These are phyloP conservation scores for Cladosporium cucumerinum DNA, from an alignment of 2,329 filamentous ascomycete species.

Conservation along the genomic window DNA sequence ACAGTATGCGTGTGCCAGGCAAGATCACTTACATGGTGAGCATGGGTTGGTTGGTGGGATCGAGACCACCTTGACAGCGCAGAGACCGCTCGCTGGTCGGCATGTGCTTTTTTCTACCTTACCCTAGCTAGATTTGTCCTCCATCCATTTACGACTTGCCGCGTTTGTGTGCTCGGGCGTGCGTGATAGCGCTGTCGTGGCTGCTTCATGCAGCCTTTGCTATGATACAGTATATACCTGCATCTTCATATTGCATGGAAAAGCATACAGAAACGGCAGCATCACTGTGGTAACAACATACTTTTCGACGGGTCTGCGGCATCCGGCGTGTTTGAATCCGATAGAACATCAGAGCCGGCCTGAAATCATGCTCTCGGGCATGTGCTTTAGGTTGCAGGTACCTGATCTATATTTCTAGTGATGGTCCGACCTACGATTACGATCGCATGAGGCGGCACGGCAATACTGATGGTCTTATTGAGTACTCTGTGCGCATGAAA, in stretches of 20 bases:
- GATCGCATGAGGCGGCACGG: not conserved
- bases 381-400: not conserved
- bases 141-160: not conserved
- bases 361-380: not conserved
- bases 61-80: not conserved
- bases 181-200: not conserved
- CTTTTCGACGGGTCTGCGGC: not conserved
- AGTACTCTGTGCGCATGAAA: not conserved
- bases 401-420: not conserved
- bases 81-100: not conserved
- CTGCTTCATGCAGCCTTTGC: not conserved
- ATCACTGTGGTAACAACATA: not conserved
- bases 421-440: not conserved
- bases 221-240: not conserved
- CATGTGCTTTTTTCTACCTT: no score
- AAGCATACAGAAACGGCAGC: not conserved
- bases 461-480: not conserved
- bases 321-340: not conserved
- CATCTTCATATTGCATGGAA: not conserved
- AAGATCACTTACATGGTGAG: not conserved
- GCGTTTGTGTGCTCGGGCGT: not conserved
- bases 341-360: not conserved
- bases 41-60: not conserved
- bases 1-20: not conserved
- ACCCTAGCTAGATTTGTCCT: no score